Base-by-base conservation (phyloP, 1,284 basidiomycete genomes). In the Pascua sp. region DNA sequence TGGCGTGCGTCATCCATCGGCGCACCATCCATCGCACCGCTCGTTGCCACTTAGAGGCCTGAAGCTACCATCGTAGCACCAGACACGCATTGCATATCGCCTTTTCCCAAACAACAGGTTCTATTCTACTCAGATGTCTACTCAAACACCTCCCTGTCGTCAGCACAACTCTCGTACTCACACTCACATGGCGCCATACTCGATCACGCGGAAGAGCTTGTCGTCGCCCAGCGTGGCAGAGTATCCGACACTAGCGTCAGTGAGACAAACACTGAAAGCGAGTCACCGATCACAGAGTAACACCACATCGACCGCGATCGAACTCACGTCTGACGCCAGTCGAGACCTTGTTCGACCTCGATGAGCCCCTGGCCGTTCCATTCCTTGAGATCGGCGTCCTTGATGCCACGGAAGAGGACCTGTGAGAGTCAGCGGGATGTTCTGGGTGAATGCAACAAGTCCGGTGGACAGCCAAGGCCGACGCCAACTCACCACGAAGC, bases 141-240 rank as follows among this genome's bases (percentile, higher is more conserved):
- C 24, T 46, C 49, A n/a, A 53, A 54, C 47, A 61, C 53, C 47
- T 61, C 60, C 60, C 60, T 61, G 49, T 17, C 38, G 51, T 60
- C 41, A 57, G 55, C 52, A 8, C 11, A 18, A 8, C 24, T 16
- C 15, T 8, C 12, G 4, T 8, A 3, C 0, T 0, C 8, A 7
- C 16, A 69, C 72, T 65, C 63, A 75, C 75, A 75, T 73, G 7
- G 71, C 70, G 5, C 68, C 71, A 53, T 74, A 75, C 60, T 77
- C 75, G 46, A 77, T 67, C 16, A 73, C 70, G 41, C 75, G 65
- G 56, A 75, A 77, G 44, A 74, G 57, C 15, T 47, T 59, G 32
- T 73, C 71, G 56, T 77, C 67, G 32, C 57, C 45, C 47, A 75
- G 47, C 24, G 67, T 62, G 2, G 61, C 57, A 5, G 63, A 63